phyloP scores from a whole-genome alignment of 2,329 filamentous ascomycete species.

The Xylaria sp. region DNA sequence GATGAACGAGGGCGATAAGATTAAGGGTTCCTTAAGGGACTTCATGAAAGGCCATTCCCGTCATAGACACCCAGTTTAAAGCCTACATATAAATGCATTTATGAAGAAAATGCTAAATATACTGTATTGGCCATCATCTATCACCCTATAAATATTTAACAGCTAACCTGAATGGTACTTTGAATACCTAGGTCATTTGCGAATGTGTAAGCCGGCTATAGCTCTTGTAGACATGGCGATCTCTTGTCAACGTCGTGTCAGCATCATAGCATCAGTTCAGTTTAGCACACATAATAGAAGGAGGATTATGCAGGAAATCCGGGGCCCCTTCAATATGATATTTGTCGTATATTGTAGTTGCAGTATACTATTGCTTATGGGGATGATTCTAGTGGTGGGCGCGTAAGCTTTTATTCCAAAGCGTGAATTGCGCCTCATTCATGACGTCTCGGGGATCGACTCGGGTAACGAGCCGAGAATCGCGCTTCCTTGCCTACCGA shows the following conservation, averaged over 20 bases:
- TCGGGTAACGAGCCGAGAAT: slow-evolving; percentile 13
- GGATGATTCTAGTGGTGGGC: background rate
- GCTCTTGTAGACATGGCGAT: background rate
- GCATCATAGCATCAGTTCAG: background rate
- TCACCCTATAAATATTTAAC: background rate
- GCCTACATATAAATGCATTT: background rate
- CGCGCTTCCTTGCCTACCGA: background rate
- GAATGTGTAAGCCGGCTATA: slow-evolving; percentile 1
- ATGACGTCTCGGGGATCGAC: slow-evolving; percentile 18
- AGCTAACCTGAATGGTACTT: background rate
- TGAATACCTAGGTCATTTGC: background rate
- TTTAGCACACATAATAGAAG: background rate
- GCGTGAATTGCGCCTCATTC: slow-evolving; percentile 28
- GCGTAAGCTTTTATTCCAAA: slow-evolving; percentile 20
- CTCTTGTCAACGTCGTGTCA: background rate
- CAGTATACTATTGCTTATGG: slow-evolving; percentile 1
- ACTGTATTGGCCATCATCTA: background rate
- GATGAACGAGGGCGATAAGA: background rate
- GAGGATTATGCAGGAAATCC: background rate
- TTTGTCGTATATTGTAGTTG: background rate
- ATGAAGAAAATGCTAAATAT: background rate
- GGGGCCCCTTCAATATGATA: background rate
- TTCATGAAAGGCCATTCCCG: background rate
- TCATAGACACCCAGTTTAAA: background rate
- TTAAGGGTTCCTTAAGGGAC: background rate